Conservation (phyloP, 192 early-diverging fungal genomes). For the Coemansia sp. region DNA sequence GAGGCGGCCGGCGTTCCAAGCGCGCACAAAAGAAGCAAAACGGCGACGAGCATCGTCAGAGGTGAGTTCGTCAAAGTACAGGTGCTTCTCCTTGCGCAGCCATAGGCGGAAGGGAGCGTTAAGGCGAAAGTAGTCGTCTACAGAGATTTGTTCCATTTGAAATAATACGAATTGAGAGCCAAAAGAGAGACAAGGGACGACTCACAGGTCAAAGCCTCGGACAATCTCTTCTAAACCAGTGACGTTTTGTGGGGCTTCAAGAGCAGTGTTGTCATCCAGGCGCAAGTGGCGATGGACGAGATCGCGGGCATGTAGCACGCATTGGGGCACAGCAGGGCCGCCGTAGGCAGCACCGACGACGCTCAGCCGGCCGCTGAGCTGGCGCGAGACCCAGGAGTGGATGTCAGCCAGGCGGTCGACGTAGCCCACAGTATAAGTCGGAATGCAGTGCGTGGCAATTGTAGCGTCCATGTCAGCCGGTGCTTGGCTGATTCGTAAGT, state of each 20-base stretch:
- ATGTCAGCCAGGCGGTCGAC: slow-evolving; percentile 64
- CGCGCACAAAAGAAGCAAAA: slow-evolving; percentile 84
- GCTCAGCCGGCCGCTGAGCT: slow-evolving; percentile 63
- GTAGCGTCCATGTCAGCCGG: slow-evolving; percentile 59
- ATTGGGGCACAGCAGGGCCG: slow-evolving; percentile 86
- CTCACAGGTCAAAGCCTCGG: slow-evolving; percentile 18
- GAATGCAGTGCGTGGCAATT: slow-evolving; percentile 79
- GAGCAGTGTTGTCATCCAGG: slow-evolving; percentile 22
- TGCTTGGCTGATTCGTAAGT: slow-evolving; percentile 60
- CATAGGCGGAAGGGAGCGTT: slow-evolving; percentile 82
- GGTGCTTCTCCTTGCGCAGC: slow-evolving; percentile 71
- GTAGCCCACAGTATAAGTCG: slow-evolving; percentile 89
- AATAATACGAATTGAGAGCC: background rate
- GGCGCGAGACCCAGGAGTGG: slow-evolving; percentile 58
- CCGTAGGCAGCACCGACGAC: slow-evolving; percentile 81
- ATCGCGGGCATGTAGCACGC: slow-evolving; percentile 68
- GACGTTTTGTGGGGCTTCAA: slow-evolving; percentile 37
- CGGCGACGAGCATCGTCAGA: slow-evolving; percentile 69
- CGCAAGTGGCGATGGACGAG: slow-evolving; percentile 61
- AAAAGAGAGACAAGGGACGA: background rate
- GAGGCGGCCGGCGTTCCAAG: slow-evolving; percentile 81
- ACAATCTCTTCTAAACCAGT: slow-evolving; percentile 49
- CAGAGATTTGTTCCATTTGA: background rate
- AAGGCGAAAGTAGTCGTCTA: slow-evolving; percentile 79
- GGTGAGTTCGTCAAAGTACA: slow-evolving; percentile 77